A percentile compares a stretch with the other conserved stretches of the same genome.
Conservation (phyloP, 352 stramenopile genomes). For the Pythium sukuiense region DNA sequence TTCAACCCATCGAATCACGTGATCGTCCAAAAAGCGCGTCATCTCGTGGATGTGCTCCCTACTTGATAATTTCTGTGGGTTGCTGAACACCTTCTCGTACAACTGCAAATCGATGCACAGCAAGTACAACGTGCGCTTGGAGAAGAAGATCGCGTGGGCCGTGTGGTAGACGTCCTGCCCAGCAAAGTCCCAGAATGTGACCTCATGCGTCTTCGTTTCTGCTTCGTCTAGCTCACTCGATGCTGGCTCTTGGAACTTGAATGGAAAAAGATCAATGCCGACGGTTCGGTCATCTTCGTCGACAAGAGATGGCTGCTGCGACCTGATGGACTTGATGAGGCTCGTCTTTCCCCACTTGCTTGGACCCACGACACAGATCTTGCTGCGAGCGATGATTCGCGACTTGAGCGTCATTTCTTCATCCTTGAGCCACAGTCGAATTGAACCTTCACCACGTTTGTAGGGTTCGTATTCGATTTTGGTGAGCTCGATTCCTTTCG, state of each 20-base stretch:
- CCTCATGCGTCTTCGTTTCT: neutral
- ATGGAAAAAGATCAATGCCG: constrained; percentile 30
- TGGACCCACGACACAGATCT: constrained; percentile 18
- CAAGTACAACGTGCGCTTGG: constrained; percentile 9
- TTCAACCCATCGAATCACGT: constrained; percentile 14
- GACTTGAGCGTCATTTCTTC: neutral
- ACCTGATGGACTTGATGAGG: constrained; percentile 31
- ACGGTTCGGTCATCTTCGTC: constrained; percentile 23
- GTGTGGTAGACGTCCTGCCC: neutral
- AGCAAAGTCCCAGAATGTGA: constrained; percentile 13
- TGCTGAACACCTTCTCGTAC: neutral
- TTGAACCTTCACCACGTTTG: neutral
- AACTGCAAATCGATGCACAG: constrained; percentile 2
- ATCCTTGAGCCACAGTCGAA: constrained; percentile 6
- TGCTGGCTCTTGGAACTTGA: constrained; percentile 14
- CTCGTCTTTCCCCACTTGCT: constrained; percentile 34
- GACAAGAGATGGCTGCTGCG: constrained; percentile 7
- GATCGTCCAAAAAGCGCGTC: neutral
- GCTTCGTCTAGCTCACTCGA: neutral
- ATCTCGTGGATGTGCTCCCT: neutral
- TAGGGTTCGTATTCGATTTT: constrained; percentile 17
- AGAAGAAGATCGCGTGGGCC: constrained; percentile 9
- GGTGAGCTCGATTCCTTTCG: neutral
- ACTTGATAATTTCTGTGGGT: no score
- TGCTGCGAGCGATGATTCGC: constrained; percentile 13